These are phyloP conservation scores for Bryoerythrophyllum caledonicum DNA, from an alignment of 225 moss, liverwort and hornwort genomes.

Conservation along the genomic window DNA sequence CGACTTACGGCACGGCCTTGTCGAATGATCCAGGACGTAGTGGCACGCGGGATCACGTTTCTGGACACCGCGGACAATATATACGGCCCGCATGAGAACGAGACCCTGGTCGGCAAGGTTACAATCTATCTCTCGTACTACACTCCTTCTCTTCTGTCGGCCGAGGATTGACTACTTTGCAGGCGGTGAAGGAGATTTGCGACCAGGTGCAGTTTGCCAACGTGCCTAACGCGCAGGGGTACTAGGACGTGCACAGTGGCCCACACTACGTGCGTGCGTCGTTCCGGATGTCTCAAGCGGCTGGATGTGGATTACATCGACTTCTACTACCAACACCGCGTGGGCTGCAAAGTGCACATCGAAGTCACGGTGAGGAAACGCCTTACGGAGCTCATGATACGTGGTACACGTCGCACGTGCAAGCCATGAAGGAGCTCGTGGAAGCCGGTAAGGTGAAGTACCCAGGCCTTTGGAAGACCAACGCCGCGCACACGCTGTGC, in stretches of 20 bases:
- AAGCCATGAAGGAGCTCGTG: conserved; percentile 47
- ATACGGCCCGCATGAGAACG: conserved; percentile 31
- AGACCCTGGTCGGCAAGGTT: conserved; percentile 30
- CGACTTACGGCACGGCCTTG: background rate
- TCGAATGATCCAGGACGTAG: conserved; percentile 34
- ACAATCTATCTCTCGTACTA: fast-evolving
- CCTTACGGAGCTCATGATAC: too few species aligned
- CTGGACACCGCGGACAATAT: conserved; percentile 37
- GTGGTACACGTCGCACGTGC: conserved; percentile 13
- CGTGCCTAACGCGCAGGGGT: background rate
- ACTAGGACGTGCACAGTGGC: conserved; percentile 23
- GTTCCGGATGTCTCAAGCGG: too few species aligned
- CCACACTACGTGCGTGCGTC: conserved; percentile 48
- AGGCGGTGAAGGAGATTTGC: conserved; percentile 58
- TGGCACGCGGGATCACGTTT: conserved; percentile 36
- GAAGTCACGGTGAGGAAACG: conserved; percentile 49
- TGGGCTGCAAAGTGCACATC: conserved; percentile 50
- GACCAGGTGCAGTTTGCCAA: conserved; percentile 53
- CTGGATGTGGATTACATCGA: conserved; percentile 61
- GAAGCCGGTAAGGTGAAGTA: conserved; percentile 47
- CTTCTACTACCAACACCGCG: conserved; percentile 56
- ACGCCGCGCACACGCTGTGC: conserved; percentile 45
- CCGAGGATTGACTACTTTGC: background rate
- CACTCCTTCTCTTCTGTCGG: too few species aligned
- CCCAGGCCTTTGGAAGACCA: conserved; percentile 38